phyloP scores from a whole-genome alignment of 257 asterid species.

The Fraxinus excelsior region DNA sequence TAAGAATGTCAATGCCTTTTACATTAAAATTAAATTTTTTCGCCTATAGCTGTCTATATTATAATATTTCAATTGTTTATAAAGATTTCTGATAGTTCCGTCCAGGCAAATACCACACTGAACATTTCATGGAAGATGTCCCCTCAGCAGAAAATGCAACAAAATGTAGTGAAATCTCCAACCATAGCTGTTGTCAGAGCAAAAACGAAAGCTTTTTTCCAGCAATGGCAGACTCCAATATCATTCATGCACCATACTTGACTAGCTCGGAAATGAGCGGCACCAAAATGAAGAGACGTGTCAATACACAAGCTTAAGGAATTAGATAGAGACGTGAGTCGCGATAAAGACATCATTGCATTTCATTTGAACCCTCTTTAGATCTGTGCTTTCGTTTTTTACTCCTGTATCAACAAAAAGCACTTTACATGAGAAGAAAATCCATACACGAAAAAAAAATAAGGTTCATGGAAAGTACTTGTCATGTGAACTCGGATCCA shows the following conservation, averaged over 20 bases:
- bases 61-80: not conserved
- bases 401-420: constrained; percentile 62
- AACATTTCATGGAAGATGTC: not conserved
- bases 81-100: not conserved
- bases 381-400: constrained; percentile 94
- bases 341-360: constrained; percentile 15
- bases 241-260: not conserved
- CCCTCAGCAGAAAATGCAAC: not conserved
- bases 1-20: not conserved
- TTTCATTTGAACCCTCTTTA: constrained; percentile 59
- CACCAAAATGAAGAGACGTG: not conserved
- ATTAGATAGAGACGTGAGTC: not conserved
- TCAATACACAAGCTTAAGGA: not conserved
- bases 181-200: not conserved
- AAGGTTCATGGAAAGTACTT: constrained; percentile 54
- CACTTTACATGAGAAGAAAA: constrained; percentile 7
- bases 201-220: not conserved
- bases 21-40: not conserved
- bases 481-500: constrained; percentile 91
- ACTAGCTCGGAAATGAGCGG: not conserved
- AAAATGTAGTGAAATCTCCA: not conserved
- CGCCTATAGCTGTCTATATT: not conserved
- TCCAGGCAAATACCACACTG: not conserved
- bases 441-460: not conserved
- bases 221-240: too few species aligned